Evolutionary conservation across 2,329 filamentous ascomycete species (phyloP).

Genomic region (Sphaerulina vaccinii): DNA sequence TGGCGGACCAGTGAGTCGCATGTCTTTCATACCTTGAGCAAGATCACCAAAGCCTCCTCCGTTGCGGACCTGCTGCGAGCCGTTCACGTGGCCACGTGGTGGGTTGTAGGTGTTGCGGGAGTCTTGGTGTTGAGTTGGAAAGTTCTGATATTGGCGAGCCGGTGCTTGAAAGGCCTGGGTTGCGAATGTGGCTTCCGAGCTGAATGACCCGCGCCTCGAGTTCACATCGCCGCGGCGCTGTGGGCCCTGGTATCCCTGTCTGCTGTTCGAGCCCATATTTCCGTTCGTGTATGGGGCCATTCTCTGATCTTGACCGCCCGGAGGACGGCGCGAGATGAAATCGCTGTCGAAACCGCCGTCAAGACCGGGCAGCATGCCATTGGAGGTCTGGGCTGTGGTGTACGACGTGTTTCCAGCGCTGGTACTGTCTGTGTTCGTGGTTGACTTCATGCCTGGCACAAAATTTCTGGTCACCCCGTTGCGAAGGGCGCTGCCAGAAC

Average conservation of each 20-base stretch:
- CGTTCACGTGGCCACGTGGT: not conserved
- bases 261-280: not conserved
- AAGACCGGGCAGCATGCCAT: not conserved
- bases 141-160: not conserved
- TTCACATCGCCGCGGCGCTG: not conserved
- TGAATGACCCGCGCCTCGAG: constrained; percentile 1
- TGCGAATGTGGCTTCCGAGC: constrained; percentile 12
- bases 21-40: not conserved
- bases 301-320: not conserved
- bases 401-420: not conserved
- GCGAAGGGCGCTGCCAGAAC: not conserved
- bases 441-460: not conserved
- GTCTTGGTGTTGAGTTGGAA: not conserved
- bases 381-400: not conserved
- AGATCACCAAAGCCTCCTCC: not conserved
- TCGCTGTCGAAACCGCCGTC: not conserved
- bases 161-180: constrained; percentile 1
- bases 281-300: not conserved
- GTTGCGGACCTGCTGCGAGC: not conserved
- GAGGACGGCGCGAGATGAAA: not conserved
- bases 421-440: not conserved
- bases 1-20: constrained; percentile 3
- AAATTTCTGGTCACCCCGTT: constrained; percentile 7
- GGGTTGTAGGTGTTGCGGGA: not conserved
- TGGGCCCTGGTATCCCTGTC: not conserved